These are phyloP conservation scores for Sclerotinia glacialis DNA, from an alignment of 2,329 filamentous ascomycete species.

Conservation along the genomic window DNA sequence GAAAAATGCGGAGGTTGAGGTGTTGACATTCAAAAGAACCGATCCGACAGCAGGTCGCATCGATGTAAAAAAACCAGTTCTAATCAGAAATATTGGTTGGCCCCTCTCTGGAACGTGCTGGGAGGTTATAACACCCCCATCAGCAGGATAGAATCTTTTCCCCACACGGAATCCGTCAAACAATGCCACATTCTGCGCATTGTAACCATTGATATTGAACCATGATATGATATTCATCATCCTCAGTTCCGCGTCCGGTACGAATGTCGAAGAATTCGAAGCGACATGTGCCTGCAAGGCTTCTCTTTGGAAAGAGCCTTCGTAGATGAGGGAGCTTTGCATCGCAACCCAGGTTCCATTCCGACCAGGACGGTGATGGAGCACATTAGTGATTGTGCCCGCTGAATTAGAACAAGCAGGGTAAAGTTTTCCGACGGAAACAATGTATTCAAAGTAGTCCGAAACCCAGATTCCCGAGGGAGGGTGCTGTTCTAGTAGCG, in stretches of 20 bases:
- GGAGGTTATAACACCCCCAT: neutral
- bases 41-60: conserved; percentile 23
- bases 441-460: conserved; percentile 17
- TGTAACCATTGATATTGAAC: conserved; percentile 18
- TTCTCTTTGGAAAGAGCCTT: neutral
- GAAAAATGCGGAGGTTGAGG: conserved; percentile 24
- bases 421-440: conserved; percentile 21
- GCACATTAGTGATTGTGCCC: neutral
- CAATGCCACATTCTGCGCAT: neutral
- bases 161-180: conserved; percentile 13
- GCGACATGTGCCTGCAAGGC: neutral
- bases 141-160: conserved; percentile 24
- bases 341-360: neutral
- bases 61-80: conserved; percentile 25
- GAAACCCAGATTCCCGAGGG: conserved; percentile 1
- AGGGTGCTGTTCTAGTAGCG: neutral
- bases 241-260: conserved; percentile 8
- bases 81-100: neutral
- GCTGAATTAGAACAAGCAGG: neutral
- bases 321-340: neutral
- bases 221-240: conserved; percentile 25
- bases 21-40: conserved; percentile 27
- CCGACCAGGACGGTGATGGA: neutral
- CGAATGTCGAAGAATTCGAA: neutral
- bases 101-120: fast-evolving